Evolutionary conservation across 306 rosid species (phyloP).

Genomic region (Clitoria ternatea): DNA sequence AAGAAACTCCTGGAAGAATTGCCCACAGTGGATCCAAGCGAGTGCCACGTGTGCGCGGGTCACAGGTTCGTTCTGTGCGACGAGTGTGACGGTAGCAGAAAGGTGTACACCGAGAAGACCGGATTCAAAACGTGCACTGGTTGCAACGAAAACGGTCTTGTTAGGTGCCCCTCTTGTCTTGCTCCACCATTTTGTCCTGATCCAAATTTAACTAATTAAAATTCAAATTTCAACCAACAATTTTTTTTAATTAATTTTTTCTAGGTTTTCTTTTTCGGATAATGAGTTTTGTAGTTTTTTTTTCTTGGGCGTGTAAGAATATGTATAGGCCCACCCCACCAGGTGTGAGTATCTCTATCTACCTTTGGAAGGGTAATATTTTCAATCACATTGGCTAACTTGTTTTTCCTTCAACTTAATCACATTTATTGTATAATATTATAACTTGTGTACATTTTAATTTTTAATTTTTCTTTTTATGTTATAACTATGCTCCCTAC

Average conservation of each 20-base stretch:
- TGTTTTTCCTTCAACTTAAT: neutral
- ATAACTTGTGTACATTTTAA: neutral
- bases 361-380: constrained; percentile 20
- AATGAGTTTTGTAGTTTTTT: constrained; percentile 23
- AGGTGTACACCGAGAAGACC: constrained; percentile 45
- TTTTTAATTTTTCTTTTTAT: neutral
- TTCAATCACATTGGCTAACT: constrained; percentile 21
- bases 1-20: constrained; percentile 56
- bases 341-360: neutral
- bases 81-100: constrained; percentile 74
- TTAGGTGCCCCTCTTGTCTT: constrained; percentile 83
- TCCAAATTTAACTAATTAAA: neutral
- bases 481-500: neutral
- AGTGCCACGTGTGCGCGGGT: constrained; percentile 64
- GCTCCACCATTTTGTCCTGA: constrained; percentile 18
- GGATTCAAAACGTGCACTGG: constrained; percentile 58
- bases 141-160: constrained; percentile 81
- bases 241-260: neutral
- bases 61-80: constrained; percentile 64
- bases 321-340: constrained; percentile 17
- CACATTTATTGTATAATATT: neutral
- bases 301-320: constrained; percentile 17
- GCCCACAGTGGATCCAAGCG: constrained; percentile 51
- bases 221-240: neutral
- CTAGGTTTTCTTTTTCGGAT: neutral